These are phyloP conservation scores for Globisporangium splendens DNA, from an alignment of 352 stramenopile genomes.

Conservation along the genomic window DNA sequence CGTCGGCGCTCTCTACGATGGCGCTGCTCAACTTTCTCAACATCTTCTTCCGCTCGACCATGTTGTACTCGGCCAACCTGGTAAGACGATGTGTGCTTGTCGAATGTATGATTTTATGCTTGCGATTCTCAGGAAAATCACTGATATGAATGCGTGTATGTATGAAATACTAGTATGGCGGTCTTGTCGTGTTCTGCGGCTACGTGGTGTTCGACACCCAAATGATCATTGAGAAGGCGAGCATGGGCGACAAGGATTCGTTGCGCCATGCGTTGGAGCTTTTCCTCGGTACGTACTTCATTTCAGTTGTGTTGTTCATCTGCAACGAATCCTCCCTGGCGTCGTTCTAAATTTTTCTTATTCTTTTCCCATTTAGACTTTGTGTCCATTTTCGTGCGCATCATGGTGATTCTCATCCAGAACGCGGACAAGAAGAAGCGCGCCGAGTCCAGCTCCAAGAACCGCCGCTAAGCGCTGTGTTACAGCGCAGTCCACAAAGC, in stretches of 20 bases:
- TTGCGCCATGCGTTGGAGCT: constrained; percentile 81
- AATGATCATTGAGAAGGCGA: constrained; percentile 89
- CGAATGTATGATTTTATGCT: neutral
- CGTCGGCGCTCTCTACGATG: constrained; percentile 57
- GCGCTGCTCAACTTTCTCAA: constrained; percentile 48
- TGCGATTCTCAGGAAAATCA: neutral
- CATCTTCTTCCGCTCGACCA: constrained; percentile 57
- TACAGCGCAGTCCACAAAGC: neutral
- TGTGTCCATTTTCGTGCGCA: constrained; percentile 85
- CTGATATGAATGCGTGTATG: neutral
- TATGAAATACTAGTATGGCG: constrained; percentile 46
- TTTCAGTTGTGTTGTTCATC: neutral
- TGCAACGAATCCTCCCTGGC: neutral
- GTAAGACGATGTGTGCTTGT: constrained; percentile 22
- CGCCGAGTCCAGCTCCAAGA: constrained; percentile 25
- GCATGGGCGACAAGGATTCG: constrained; percentile 77
- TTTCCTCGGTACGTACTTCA: constrained; percentile 62
- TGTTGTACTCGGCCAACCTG: constrained; percentile 55
- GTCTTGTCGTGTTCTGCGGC: constrained; percentile 86
- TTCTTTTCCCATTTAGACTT: constrained; percentile 50
- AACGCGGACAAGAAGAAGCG: constrained; percentile 59
- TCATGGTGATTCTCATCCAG: constrained; percentile 76
- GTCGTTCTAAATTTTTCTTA: neutral
- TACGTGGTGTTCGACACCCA: constrained; percentile 91
- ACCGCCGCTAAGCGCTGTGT: constrained; percentile 21